phyloP scores from a whole-genome alignment of 1,284 basidiomycete genomes.

The Ganoderma sp. region DNA sequence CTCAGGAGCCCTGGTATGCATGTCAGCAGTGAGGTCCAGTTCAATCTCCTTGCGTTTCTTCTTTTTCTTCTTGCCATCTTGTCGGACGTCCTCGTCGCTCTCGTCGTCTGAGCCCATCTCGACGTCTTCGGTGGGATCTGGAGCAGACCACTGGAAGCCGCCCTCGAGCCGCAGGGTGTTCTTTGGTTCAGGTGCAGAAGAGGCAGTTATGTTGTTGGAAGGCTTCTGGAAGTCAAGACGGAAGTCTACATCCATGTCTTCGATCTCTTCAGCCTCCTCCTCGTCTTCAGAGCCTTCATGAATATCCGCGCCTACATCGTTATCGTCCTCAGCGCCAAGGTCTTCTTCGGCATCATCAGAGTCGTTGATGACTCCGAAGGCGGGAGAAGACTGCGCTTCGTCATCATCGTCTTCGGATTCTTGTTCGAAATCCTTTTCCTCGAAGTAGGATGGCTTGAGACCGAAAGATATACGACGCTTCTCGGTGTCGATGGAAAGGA shows the following conservation, averaged over 20 bases:
- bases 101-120: conserved; percentile 48
- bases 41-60: conserved; percentile 75
- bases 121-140: conserved; percentile 43
- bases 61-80: conserved; percentile 63
- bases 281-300: conserved; percentile 43
- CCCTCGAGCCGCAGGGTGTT: conserved; percentile 56
- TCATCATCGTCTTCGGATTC: conserved; percentile 43
- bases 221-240: conserved; percentile 27
- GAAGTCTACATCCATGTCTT: conserved; percentile 46
- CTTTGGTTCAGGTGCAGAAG: conserved; percentile 12
- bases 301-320: conserved; percentile 32
- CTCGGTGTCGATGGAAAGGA: conserved; percentile 74
- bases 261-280: conserved; percentile 39
- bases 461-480: conserved; percentile 87
- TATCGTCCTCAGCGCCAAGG: conserved; percentile 32
- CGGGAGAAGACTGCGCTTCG: conserved; percentile 34
- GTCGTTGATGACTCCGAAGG: conserved; percentile 41
- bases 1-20: conserved; percentile 85
- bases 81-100: conserved; percentile 56
- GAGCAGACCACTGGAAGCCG: conserved; percentile 75
- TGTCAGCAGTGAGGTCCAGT: conserved; percentile 83
- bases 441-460: conserved; percentile 90
- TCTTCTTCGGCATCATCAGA: conserved; percentile 40
- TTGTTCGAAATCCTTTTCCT: conserved; percentile 55
- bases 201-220: conserved; percentile 3